Evolutionary conservation across 2,329 filamentous ascomycete species (phyloP), one percentile per base, ranked within the genome.

Genomic region (Penicillium sp.): DNA sequence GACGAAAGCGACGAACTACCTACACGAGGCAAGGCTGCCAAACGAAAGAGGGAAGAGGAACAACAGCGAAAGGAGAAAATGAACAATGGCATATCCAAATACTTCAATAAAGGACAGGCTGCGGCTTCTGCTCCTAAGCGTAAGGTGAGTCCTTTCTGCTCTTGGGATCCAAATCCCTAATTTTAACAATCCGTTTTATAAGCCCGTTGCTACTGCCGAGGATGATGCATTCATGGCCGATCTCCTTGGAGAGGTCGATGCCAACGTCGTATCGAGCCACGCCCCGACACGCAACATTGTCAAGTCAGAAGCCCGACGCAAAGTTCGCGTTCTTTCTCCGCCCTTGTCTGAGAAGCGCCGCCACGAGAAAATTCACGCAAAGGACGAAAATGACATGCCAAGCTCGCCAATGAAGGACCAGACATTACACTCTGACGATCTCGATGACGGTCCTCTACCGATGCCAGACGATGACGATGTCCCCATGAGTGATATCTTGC

Each of bases 71-170:
- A 85, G 62, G 87, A 95, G 60, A 89, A 87, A 67, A 88, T 89
- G 58, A 89, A 94, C 69, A 86, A 87, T 63, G 86, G 89, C 60
- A 97, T 98, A 65, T 89, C 85, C 70, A 91, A 94, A 62, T 98
- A 94, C 71, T 97, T 98, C 67, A 91, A 80, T 58, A 87, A 85
- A 60, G 88, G 88, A 26, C 55, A 53, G 48, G 79, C 81, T 32
- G 69, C 74, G 33, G 68, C 72, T 52, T 78, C 78, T 57, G 69
- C 78, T 44, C 75, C 84, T 13, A 97, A 96, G 66, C 77, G 85
- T 17, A 97, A 95, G 79, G 88, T 90, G 69, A 51, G 69, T 58
- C 32, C 37, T 42, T 48, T 22, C 28, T 33, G 28, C 35, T 21
- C 40, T 17, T 48, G 48, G 39, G 5, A 26, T 39, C 12, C 15